A percentile compares a stretch with the other conserved stretches of the same genome.
Evolutionary conservation across 805 yeast genomes (phyloP).

Genomic region (Barnettozyma californica): DNA sequence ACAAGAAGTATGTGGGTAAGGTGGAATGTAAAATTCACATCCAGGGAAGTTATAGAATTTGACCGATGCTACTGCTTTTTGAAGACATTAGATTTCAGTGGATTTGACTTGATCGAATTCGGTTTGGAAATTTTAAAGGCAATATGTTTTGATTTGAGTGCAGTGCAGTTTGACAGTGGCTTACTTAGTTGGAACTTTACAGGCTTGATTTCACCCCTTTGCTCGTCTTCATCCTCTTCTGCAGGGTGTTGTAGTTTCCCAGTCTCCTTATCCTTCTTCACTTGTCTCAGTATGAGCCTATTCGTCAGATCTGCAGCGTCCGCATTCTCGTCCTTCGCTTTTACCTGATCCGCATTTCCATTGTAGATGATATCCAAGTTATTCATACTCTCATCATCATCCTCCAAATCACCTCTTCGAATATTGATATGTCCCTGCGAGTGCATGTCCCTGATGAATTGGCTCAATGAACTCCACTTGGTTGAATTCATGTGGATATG

Average conservation of each 20-base stretch:
- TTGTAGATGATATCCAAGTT: constrained; percentile 44
- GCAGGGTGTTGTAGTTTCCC: constrained; percentile 7
- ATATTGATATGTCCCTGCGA: constrained; percentile 52
- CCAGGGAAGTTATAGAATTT: constrained; percentile 15
- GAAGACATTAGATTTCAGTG: constrained; percentile 13
- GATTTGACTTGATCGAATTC: constrained; percentile 13
- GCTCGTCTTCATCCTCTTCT: not conserved
- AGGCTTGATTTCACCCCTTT: constrained; percentile 4
- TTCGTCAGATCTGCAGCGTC: constrained; percentile 24
- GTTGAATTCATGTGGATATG: constrained; percentile 94
- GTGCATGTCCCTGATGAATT: constrained; percentile 60
- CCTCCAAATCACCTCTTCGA: constrained; percentile 27
- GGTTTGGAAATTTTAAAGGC: constrained; percentile 18
- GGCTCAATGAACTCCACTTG: constrained; percentile 63
- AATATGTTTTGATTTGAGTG: constrained; percentile 11
- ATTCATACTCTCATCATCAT: constrained; percentile 29
- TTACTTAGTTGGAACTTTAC: constrained; percentile 15
- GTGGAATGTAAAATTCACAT: constrained; percentile 18
- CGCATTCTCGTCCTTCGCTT: constrained; percentile 43
- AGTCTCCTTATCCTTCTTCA: constrained; percentile 34
- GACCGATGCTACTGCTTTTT: constrained; percentile 3
- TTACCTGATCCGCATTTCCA: constrained; percentile 41
- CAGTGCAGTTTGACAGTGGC: not conserved
- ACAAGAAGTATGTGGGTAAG: constrained; percentile 10
- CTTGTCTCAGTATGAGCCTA: constrained; percentile 46